phyloP scores from a whole-genome alignment of 257 asterid genomes.

The Jacaranda mimosifolia region DNA sequence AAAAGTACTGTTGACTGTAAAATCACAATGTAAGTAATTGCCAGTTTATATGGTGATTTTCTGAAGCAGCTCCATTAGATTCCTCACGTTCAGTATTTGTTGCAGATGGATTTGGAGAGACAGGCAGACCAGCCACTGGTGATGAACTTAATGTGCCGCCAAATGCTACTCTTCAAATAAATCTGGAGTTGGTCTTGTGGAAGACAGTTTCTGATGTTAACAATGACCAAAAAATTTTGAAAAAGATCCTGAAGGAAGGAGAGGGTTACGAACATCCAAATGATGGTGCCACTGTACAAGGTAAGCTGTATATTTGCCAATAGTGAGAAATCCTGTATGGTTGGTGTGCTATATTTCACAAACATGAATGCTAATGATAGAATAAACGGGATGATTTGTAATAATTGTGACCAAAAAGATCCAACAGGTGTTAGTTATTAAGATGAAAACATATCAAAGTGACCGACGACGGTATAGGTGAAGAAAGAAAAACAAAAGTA shows the following conservation, averaged over 20 bases:
- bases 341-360: neutral
- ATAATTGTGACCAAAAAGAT: neutral
- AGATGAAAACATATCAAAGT: neutral
- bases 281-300: constrained; percentile 55
- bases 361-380: neutral
- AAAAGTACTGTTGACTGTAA: constrained; percentile 46
- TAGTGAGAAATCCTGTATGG: constrained; percentile 3
- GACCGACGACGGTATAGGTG: neutral
- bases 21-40: constrained; percentile 50
- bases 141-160: constrained; percentile 49
- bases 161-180: constrained; percentile 52
- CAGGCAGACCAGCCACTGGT: constrained; percentile 40
- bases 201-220: constrained; percentile 53
- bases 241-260: constrained; percentile 62
- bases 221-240: constrained; percentile 55
- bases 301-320: constrained; percentile 28
- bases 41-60: neutral
- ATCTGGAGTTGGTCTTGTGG: constrained; percentile 63
- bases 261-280: constrained; percentile 63
- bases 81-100: constrained; percentile 7
- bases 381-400: no score
- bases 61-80: constrained; percentile 9
- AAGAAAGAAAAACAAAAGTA: neutral
- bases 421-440: neutral
- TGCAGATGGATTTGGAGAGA: constrained; percentile 67